Base-by-base conservation (phyloP, 2,329 filamentous ascomycete genomes). In the Colletotrichum sublineola region DNA sequence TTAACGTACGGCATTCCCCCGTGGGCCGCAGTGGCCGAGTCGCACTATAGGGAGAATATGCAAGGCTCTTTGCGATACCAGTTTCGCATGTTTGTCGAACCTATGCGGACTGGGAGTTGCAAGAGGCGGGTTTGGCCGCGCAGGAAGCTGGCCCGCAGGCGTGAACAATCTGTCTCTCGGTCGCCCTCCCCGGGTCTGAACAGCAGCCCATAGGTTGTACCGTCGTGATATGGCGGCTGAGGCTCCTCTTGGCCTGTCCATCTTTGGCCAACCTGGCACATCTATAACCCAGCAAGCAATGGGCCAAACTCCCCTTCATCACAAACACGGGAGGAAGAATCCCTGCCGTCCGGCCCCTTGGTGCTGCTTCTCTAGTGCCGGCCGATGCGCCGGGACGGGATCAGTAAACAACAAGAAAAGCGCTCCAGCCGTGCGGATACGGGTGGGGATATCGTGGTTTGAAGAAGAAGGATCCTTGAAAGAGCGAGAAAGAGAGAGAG, bases 1-100 rank as follows among this genome's bases (percentile, higher is more conserved):
- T 64, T 36, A 33, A 64, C 60, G 40, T 72, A 68, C 63, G 42
- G 65, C 29, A 18, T 38, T 63, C 48, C 69, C 65, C 65, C 69
- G 60, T 60, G 64, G 61, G 46, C 46, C 36, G 66, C 60, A 48
- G 58, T 40, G 40, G 53, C 36, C 65, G 58, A 63, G 52, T 60
- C 53, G 58, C 20, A 48, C 44, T 48, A 12, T 60, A 36, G 58
- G 57, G 58, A 53, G 58, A 60, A 64, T 55, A 31, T 42, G 44
- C 44, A 48, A 63, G 44, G 53, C 52, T 20, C 62, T 53, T 33
- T 61, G 65, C 69, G 53, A 69, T 69, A 53, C 58, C 40, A 38
- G 33, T 46, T 38, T 58, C 52, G 48, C 31, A 46, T 46, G 42
- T 40, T 44, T 50, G 58, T 53, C 50, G 57, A 48, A 18, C 31